A percentile compares a stretch with the other conserved stretches of the same genome.
These are phyloP conservation scores for Nothophaeocryptopus gaeumannii DNA, from an alignment of 2,329 filamentous ascomycete species.

Conservation along the genomic window DNA sequence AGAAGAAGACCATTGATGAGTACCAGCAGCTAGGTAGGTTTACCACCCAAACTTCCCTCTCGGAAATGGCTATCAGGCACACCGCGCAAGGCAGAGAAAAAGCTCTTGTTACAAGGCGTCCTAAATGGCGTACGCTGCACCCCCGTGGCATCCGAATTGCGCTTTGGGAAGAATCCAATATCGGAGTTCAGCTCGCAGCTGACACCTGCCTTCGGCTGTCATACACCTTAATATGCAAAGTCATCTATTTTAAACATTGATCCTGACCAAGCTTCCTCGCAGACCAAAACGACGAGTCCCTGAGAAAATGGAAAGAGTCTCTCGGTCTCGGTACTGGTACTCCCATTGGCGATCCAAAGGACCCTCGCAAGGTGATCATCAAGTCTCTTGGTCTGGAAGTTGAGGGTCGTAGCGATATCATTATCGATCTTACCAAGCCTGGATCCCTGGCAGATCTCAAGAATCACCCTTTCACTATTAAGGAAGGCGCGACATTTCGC, in stretches of 20 bases:
- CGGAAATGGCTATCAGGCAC: too few species aligned
- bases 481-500: slow-evolving; percentile 88
- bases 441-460: slow-evolving; percentile 76
- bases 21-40: slow-evolving; percentile 74
- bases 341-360: slow-evolving; percentile 56
- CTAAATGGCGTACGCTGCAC: too few species aligned
- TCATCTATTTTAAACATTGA: too few species aligned
- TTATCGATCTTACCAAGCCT: slow-evolving; percentile 76
- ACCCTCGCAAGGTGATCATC: slow-evolving; percentile 90
- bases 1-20: slow-evolving; percentile 97
- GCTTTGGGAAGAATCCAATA: too few species aligned
- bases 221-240: too few species aligned
- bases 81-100: too few species aligned
- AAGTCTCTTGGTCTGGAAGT: slow-evolving; percentile 83
- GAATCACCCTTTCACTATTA: slow-evolving; percentile 93
- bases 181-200: too few species aligned
- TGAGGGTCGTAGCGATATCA: slow-evolving; percentile 76
- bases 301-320: slow-evolving; percentile 96
- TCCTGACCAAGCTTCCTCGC: slow-evolving; percentile 7
- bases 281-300: slow-evolving; percentile 80
- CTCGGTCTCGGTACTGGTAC: slow-evolving; percentile 72
- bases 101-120: too few species aligned
- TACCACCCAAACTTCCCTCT: not conserved
- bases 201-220: too few species aligned
- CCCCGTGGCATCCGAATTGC: too few species aligned